Base-by-base conservation (phyloP, 2,329 filamentous ascomycete genomes). In the Pseudogymnoascus verrucosus region DNA sequence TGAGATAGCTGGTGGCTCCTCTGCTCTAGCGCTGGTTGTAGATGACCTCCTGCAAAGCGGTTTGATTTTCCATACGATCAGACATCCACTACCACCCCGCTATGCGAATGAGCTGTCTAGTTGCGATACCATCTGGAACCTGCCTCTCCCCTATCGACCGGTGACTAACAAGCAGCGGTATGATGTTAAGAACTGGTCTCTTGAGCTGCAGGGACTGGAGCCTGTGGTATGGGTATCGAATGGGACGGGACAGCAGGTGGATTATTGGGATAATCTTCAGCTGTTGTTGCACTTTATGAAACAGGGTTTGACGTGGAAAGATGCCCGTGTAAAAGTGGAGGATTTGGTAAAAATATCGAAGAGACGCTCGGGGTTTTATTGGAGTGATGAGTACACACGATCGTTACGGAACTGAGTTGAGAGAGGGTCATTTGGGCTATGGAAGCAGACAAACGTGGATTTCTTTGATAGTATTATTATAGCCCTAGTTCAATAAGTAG, bases 21-120 rank as follows among this genome's bases (percentile, higher is more conserved):
- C 34, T 61, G 63, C 21, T 51, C 61, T 64, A 16, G 39, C 63
- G 36, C 61, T 63, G 37, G 64, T 66, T 64, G 63, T 66, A 28
- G 65, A 66, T 59, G 65, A 66, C 34, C 63, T 64, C 57, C 51
- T 66, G 14, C 63, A 63, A 40, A 59, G 54, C 36, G 51, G 63
- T 61, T 19, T 64, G 61, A 62, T 31, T 36, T 54, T 64, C 59
- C 63, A 64, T 51, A 66, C 63, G 59, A 64, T 66, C 60, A 60
- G 60, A 28, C 63, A 66, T 59, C 64, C 63, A 57, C 62, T 66
- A 61, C 62, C 62, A 23, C 10, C 11, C 14, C 40, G 40, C 4
- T 44, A 23, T 14, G 40, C 42, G 14, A 26, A 47, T 6, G 42
- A 14, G 19, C n/a, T 42, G 8, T 19, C 7, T 3, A 12, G 4